Conservation (phyloP, 2,329 filamentous ascomycete genomes). For the Metarhizium rileyi region DNA sequence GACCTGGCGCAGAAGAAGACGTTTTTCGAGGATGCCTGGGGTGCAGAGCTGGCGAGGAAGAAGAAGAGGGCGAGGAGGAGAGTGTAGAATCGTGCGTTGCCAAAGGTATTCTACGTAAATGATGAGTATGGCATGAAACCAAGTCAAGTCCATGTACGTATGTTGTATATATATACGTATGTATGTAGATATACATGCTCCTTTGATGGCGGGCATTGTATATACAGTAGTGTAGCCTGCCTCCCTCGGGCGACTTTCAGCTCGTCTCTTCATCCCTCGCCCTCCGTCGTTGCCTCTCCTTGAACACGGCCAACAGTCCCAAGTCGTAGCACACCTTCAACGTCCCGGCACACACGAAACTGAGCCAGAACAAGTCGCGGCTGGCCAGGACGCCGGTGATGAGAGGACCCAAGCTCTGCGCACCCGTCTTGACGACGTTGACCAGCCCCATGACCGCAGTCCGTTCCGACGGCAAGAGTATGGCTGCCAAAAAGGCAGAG, state of each 20-base stretch:
- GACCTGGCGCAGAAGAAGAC: constrained; percentile 51
- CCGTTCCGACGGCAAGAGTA: constrained; percentile 53
- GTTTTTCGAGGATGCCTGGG: constrained; percentile 63
- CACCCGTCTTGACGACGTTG: constrained; percentile 58
- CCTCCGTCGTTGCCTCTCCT: constrained; percentile 8
- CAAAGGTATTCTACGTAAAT: no score
- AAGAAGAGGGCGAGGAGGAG: constrained; percentile 8
- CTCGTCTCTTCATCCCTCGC: not conserved
- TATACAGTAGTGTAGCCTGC: no score
- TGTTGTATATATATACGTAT: no score
- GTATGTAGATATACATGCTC: no score
- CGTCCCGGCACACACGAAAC: constrained; percentile 52
- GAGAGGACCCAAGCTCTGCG: constrained; percentile 51
- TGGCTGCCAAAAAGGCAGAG: constrained; percentile 57
- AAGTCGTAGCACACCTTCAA: constrained; percentile 55
- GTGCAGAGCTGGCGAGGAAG: constrained; percentile 12
- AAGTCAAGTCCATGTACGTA: no score
- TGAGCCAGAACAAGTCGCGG: constrained; percentile 46
- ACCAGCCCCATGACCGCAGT: constrained; percentile 63
- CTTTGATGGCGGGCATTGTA: no score
- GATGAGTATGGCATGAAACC: no score
- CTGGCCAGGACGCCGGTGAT: constrained; percentile 55
- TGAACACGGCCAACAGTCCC: constrained; percentile 34
- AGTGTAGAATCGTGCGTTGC: not conserved
- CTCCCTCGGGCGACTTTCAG: no score